Percentiles rank a stretch among this genome's conserved stretches.
Conservation (phyloP, 805 yeast genomes). For the Wickerhamiella azymoides region DNA sequence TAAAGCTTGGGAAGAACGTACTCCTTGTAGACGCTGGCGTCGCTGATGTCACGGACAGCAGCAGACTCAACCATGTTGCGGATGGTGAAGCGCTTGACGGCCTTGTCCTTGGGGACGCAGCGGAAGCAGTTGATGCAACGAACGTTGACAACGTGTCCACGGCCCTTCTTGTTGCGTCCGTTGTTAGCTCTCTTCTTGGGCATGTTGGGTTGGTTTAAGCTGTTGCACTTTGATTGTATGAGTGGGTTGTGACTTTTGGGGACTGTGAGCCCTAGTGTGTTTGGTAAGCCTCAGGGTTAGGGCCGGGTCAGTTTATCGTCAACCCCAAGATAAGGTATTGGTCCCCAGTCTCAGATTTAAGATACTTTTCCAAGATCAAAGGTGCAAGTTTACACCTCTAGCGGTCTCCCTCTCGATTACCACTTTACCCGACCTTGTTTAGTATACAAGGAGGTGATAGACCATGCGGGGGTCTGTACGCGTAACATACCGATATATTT, state of each 20-base stretch:
- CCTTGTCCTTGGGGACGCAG: conserved; percentile 99
- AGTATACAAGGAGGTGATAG: no score
- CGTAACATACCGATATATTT: no score
- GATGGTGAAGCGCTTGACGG: conserved; percentile 99
- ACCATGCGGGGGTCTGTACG: no score
- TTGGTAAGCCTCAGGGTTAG: background rate
- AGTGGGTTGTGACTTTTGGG: background rate
- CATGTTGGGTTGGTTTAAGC: conserved; percentile 33
- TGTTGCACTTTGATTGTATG: background rate
- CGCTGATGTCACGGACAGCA: conserved; percentile 97
- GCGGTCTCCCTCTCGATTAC: no score
- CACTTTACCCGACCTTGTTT: no score
- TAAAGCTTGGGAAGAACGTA: conserved; percentile 99
- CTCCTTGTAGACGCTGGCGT: conserved; percentile 98
- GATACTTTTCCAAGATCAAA: no score
- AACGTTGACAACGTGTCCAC: conserved; percentile 99
- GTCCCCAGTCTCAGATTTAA: no score
- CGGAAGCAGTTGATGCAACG: conserved; percentile 99
- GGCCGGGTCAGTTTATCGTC: background rate
- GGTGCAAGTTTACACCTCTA: no score
- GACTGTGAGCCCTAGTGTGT: background rate
- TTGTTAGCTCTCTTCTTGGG: conserved; percentile 99
- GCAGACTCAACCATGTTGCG: conserved; percentile 99
- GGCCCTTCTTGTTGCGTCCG: conserved; percentile 99
- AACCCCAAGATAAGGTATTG: no score